phyloP scores from a whole-genome alignment of 176 grass and related monocot genomes.

The Carex littledalei region DNA sequence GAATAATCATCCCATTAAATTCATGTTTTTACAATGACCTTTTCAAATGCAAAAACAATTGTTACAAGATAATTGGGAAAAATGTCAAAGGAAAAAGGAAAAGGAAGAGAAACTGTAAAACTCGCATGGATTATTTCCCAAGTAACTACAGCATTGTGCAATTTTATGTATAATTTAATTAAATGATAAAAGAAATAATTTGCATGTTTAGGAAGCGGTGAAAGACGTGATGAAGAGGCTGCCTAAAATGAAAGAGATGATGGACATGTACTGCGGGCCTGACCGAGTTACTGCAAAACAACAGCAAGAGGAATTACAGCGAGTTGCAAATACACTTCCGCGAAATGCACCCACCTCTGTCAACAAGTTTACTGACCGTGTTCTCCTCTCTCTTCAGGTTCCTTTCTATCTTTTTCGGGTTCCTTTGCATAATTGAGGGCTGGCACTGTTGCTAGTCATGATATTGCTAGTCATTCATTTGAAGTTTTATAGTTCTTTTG shows the following conservation, averaged over 20 bases:
- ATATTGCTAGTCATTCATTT: background rate
- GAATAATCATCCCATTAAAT: background rate
- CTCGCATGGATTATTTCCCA: background rate
- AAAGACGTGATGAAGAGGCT: conserved; percentile 53
- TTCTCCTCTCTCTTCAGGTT: conserved; percentile 72
- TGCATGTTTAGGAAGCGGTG: conserved; percentile 45
- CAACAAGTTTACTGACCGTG: conserved; percentile 67
- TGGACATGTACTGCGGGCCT: conserved; percentile 66
- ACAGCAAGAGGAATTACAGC: conserved; percentile 71
- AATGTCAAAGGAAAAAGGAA: background rate
- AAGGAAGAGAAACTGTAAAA: background rate
- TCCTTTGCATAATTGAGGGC: background rate
- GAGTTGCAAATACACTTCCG: conserved; percentile 76
- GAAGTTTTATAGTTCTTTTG: background rate
- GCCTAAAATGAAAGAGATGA: conserved; percentile 56
- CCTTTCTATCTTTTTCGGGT: background rate
- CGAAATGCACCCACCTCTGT: conserved; percentile 62
- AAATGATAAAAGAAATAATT: background rate
- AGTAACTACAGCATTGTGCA: background rate
- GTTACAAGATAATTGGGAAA: background rate
- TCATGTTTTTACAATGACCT: background rate
- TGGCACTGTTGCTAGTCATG: background rate
- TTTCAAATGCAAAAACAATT: background rate
- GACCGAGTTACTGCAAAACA: conserved; percentile 77
- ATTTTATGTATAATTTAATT: background rate